Conservation (phyloP, 805 yeast genomes). For the Wickerhamomyces tratensis region DNA sequence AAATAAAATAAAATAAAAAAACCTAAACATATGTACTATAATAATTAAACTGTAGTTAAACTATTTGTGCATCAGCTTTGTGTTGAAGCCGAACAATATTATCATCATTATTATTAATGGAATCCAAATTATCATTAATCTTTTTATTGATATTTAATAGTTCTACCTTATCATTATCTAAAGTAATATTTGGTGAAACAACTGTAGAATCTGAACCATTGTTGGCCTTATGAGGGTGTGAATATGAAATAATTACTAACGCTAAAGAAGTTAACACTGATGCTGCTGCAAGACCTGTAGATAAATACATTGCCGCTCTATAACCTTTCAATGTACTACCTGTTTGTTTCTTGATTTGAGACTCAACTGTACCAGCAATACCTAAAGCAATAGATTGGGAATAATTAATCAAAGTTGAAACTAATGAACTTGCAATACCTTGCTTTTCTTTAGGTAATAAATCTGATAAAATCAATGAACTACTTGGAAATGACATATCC, state of each 20-base stretch:
- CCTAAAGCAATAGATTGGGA: slow-evolving; percentile 66
- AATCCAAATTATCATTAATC: too few species aligned
- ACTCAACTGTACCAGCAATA: slow-evolving; percentile 59
- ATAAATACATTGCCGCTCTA: slow-evolving; percentile 49
- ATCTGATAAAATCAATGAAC: slow-evolving; percentile 52
- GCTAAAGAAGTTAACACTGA: slow-evolving; percentile 27
- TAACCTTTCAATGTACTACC: slow-evolving; percentile 31
- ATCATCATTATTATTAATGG: too few species aligned
- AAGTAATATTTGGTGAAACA: too few species aligned
- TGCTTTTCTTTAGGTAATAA: slow-evolving; percentile 53
- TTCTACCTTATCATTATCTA: too few species aligned
- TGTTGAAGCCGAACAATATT: too few species aligned
- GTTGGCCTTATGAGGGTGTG: neutral
- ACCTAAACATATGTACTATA: too few species aligned
- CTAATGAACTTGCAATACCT: slow-evolving; percentile 72
- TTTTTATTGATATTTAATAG: too few species aligned
- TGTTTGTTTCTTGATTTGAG: slow-evolving; percentile 22
- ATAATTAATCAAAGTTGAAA: slow-evolving; percentile 62
- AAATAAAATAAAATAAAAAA: too few species aligned
- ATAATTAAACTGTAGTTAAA: too few species aligned
- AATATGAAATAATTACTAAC: neutral
- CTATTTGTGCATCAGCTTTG: too few species aligned
- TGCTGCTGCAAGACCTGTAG: slow-evolving; percentile 47
- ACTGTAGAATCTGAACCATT: too few species aligned
- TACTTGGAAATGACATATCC: slow-evolving; percentile 74